Evolutionary conservation across 352 stramenopile genomes (phyloP).

Genomic region (Lagenidium giganteum): DNA sequence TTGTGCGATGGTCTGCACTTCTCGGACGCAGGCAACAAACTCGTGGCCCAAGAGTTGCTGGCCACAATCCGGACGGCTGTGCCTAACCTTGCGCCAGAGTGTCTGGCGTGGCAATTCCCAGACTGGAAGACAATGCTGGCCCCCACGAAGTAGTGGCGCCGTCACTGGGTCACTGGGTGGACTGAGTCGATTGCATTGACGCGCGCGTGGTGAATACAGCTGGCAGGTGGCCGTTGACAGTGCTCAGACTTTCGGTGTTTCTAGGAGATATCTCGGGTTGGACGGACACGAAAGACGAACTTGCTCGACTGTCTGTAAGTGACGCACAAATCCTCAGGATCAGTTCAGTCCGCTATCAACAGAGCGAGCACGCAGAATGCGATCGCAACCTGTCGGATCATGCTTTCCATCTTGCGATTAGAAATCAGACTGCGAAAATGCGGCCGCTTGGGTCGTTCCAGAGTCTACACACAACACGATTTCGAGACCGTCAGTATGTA

Average conservation of each 20-base stretch:
- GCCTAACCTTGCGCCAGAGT: too few relatives aligned
- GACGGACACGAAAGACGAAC: slow-evolving; percentile 35
- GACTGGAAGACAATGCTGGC: slow-evolving; percentile 12
- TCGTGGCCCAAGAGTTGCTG: slow-evolving; percentile 11
- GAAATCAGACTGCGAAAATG: slow-evolving; percentile 66
- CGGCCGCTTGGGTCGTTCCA: slow-evolving; percentile 34
- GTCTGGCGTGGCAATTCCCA: slow-evolving; percentile 9
- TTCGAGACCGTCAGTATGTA: neutral
- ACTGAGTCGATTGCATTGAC: too few relatives aligned
- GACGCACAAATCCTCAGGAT: neutral
- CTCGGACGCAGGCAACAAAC: slow-evolving; percentile 8
- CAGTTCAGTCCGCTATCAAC: neutral
- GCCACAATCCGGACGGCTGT: neutral
- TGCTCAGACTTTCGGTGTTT: slow-evolving; percentile 14
- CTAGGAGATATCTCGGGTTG: slow-evolving; percentile 34
- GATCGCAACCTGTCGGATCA: slow-evolving; percentile 35
- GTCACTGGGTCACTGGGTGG: too few relatives aligned
- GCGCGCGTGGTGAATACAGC: too few relatives aligned
- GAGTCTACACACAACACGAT: slow-evolving; percentile 15
- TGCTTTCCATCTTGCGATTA: slow-evolving; percentile 48
- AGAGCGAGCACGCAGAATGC: neutral
- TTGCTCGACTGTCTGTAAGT: slow-evolving; percentile 39
- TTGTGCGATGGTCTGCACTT: slow-evolving; percentile 20
- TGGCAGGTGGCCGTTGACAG: too few relatives aligned
- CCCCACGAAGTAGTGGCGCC: too few relatives aligned